Evolutionary conservation across 78 protist species (phyloP).

Genomic region (Isochrysis galbana): DNA sequence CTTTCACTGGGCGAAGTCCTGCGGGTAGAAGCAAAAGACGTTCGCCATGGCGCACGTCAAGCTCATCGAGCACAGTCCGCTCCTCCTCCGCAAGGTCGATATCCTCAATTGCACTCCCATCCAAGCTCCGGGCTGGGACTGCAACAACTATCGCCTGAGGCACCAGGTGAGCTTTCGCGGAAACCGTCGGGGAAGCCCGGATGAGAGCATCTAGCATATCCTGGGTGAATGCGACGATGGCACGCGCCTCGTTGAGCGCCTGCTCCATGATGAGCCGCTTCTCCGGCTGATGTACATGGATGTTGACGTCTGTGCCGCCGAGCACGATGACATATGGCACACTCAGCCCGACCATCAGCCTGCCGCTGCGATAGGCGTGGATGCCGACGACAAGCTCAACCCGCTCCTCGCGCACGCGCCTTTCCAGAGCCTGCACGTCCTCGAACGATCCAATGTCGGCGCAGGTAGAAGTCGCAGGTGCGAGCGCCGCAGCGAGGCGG

Average conservation of each 20-base stretch:
- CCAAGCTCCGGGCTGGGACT: background rate
- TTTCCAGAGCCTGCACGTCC: too few species aligned
- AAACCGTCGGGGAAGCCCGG: background rate
- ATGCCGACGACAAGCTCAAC: background rate
- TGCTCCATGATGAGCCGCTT: background rate
- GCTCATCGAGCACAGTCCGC: background rate
- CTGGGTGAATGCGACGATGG: background rate
- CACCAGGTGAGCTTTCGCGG: background rate
- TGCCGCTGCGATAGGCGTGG: background rate
- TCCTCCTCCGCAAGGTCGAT: background rate
- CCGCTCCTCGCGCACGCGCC: too few species aligned
- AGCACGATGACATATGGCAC: slow-evolving; percentile 4
- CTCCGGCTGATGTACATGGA: background rate
- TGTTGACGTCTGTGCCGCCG: slow-evolving; percentile 12
- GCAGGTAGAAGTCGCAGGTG: background rate
- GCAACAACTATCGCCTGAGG: background rate
- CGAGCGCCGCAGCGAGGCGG: background rate
- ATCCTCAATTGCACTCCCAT: background rate
- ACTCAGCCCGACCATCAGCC: background rate
- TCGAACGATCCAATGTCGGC: too few species aligned
- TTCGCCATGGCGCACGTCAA: background rate
- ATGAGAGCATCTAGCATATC: background rate
- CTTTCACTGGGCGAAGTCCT: background rate
- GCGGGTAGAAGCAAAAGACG: slow-evolving; percentile 4
- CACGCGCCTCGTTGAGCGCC: background rate